Percentiles rank a stretch among this genome's conserved stretches.
phyloP scores from a whole-genome alignment of 768 basidiomycete genomes.

The Fistulinella prunicolor region DNA sequence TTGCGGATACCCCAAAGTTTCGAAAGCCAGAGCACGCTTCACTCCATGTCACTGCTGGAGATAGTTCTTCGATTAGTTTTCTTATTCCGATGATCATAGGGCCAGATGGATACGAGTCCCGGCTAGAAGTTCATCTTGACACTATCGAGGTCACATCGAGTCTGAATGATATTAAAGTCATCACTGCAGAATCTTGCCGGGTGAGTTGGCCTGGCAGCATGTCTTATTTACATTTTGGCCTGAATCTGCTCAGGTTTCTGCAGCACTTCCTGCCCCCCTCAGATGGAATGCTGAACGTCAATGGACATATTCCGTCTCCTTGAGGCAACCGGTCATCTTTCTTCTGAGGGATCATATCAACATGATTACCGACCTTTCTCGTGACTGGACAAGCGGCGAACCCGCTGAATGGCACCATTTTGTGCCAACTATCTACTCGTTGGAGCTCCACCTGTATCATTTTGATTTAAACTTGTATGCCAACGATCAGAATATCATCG shows the following conservation, averaged over 20 bases:
- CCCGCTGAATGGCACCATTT: conserved; percentile 79
- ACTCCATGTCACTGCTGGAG: conserved; percentile 71
- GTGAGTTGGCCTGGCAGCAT: conserved; percentile 37
- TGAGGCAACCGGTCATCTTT: conserved; percentile 71
- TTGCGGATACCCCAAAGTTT: conserved; percentile 44
- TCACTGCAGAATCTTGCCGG: conserved; percentile 74
- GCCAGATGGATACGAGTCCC: conserved; percentile 71
- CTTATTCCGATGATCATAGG: conserved; percentile 78
- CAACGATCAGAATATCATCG: conserved; percentile 97
- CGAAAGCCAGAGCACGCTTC: conserved; percentile 64
- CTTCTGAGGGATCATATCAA: conserved; percentile 92
- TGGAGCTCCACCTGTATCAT: conserved; percentile 70
- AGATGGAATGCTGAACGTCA: conserved; percentile 77
- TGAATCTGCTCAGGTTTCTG: conserved; percentile 48
- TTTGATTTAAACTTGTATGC: conserved; percentile 79
- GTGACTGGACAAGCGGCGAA: conserved; percentile 87
- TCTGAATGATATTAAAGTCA: conserved; percentile 80
- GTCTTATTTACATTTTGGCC: conserved; percentile 11
- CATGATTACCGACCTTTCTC: conserved; percentile 89
- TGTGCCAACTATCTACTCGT: conserved; percentile 73
- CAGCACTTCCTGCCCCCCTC: conserved; percentile 76
- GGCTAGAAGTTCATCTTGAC: conserved; percentile 80
- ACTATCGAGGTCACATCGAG: conserved; percentile 76
- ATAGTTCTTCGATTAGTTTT: conserved; percentile 84
- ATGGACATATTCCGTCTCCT: conserved; percentile 73